A percentile compares a stretch with the other conserved stretches of the same genome.
These are phyloP conservation scores for Penicillium corylophilum DNA, from an alignment of 2,329 filamentous ascomycete species.

Conservation along the genomic window DNA sequence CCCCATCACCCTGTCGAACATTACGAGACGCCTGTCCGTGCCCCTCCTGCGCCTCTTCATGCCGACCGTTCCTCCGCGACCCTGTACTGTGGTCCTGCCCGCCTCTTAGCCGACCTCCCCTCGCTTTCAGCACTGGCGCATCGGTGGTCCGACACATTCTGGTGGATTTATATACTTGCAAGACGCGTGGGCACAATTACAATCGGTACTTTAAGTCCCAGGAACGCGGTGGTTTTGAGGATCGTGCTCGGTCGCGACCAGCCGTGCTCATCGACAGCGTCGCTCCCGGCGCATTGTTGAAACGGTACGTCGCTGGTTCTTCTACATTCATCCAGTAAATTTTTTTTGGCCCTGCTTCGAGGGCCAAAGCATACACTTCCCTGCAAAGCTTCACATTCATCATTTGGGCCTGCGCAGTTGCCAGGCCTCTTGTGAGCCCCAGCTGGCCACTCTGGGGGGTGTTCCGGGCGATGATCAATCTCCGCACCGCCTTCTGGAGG, in stretches of 20 bases:
- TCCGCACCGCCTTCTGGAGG: conserved; percentile 41
- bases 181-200: conserved; percentile 14
- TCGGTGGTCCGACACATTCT: conserved; percentile 14
- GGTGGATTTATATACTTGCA: conserved; percentile 6
- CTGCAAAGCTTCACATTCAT: conserved; percentile 2
- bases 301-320: conserved; percentile 34
- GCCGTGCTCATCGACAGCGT: conserved; percentile 29
- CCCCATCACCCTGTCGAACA: conserved; percentile 15
- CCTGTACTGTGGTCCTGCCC: conserved; percentile 34
- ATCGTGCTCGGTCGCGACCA: conserved; percentile 37
- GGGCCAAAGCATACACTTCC: neutral
- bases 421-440: conserved; percentile 20
- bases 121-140: conserved; percentile 25
- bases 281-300: conserved; percentile 39
- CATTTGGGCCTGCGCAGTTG: conserved; percentile 23
- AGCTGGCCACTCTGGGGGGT: conserved; percentile 29
- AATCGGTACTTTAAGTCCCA: conserved; percentile 3
- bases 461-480: conserved; percentile 35
- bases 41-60: conserved; percentile 26
- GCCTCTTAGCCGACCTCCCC: conserved; percentile 33
- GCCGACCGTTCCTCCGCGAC: conserved; percentile 33
- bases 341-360: conserved; percentile 5
- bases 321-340: conserved; percentile 11
- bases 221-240: conserved; percentile 28
- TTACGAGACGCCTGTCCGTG: conserved; percentile 11